Base-by-base conservation (phyloP, 257 asterid genomes). In the Salvia rosmarinus region DNA sequence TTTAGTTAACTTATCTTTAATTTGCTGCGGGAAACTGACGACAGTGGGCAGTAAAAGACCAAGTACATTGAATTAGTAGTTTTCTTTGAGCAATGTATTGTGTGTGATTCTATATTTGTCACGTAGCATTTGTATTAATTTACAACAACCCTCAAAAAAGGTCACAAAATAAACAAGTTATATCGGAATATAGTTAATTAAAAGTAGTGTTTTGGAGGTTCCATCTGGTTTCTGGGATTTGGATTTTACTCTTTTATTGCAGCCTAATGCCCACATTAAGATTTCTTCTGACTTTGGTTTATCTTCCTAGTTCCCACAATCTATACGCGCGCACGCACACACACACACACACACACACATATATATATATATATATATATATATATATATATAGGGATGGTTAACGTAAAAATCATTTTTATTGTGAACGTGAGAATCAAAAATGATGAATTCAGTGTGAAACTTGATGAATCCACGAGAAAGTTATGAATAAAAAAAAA, bases 181-280 rank as follows among this genome's bases (percentile, higher is more conserved):
- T n/a, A 20, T 68, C 20, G 43, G 21, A 51, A 67, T 35, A 12
- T 25, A 14, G 61, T 55, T 52, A 52, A 72, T 71, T 75, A 77
- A 88, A 88, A 85, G 89, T 77, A 47, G 82, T 57, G 66, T 42
- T 80, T 80, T 85, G 91, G 86, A 80, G 80, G 71, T 64, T 80
- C 60, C 78, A 61, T 72, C 79, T 30, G 40, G 68, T 61, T 60
- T 61, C 28, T 68, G 77, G 69, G 51, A 46, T 82, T 74, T 82
- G 78, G 81, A 81, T 68, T 77, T 80, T 76, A 70, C 80, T 72
- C 76, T 57, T 75, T 77, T 63, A 50, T 80, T 59, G 60, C 68
- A 47, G 12, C 68, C 57, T 47, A 17, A 44, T 74, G 16, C 73
- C 75, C 72, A 67, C 75, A 66, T 72, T 37, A 55, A 78, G 77